Evolutionary conservation across 768 basidiomycete genomes (phyloP).

Genomic region (Pleurotus citrinopileatus): DNA sequence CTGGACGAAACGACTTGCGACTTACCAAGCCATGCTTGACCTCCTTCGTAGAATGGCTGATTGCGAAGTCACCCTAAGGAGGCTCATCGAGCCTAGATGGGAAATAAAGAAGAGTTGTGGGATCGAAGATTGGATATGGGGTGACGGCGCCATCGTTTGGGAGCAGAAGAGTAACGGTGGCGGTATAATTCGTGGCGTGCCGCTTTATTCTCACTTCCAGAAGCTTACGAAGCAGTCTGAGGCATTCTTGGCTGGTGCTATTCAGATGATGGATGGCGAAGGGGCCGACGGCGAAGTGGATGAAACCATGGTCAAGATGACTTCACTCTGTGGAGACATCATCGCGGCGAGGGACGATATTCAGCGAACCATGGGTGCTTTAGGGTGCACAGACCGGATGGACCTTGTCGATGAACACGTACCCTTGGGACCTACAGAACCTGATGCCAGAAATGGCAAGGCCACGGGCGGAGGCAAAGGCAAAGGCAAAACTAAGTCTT

Average conservation of each 20-base stretch:
- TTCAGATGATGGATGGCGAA: slow-evolving; percentile 34
- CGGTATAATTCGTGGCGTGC: slow-evolving; percentile 30
- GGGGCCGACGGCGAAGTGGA: slow-evolving; percentile 34
- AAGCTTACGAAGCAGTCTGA: slow-evolving; percentile 51
- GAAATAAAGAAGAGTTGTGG: slow-evolving; percentile 37
- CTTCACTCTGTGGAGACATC: slow-evolving; percentile 50
- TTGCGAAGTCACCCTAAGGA: slow-evolving; percentile 46
- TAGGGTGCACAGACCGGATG: slow-evolving; percentile 23
- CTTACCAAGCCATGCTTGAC: slow-evolving; percentile 47
- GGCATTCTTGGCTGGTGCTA: slow-evolving; percentile 44
- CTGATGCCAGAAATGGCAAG: no score
- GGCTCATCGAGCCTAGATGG: slow-evolving; percentile 37
- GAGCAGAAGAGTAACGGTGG: slow-evolving; percentile 23
- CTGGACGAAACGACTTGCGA: slow-evolving; percentile 44
- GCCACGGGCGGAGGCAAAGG: slow-evolving; percentile 9
- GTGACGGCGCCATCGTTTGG: slow-evolving; percentile 41
- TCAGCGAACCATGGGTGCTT: slow-evolving; percentile 40
- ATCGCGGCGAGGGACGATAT: slow-evolving; percentile 48
- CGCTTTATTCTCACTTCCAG: slow-evolving; percentile 49
- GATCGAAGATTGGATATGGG: slow-evolving; percentile 47
- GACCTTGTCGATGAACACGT: slow-evolving; percentile 14
- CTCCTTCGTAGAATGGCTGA: slow-evolving; percentile 47
- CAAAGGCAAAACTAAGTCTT: neutral
- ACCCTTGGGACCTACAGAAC: neutral
- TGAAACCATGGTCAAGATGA: slow-evolving; percentile 37